Evolutionary conservation across 805 yeast species (phyloP).

Genomic region (Kodamaea neixiangensis): DNA sequence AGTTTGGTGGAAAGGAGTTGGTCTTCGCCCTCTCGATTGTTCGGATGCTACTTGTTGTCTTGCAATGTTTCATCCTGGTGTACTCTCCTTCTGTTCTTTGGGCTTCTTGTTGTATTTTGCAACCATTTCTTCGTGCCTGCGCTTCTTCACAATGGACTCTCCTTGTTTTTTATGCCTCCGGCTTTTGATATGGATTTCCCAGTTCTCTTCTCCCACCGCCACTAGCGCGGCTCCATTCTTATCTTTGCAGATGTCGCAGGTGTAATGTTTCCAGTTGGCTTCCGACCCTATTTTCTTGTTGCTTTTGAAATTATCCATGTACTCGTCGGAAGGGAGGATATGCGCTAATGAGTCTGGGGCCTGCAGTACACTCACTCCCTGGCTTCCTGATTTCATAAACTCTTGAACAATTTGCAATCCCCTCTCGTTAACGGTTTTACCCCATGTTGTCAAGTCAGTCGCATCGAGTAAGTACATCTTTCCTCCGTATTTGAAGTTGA

Average conservation of each 20-base stretch:
- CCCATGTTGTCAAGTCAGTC: slow-evolving; percentile 67
- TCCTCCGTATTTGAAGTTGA: slow-evolving; percentile 58
- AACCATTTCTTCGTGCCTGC: slow-evolving; percentile 52
- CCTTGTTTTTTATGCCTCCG: slow-evolving; percentile 64
- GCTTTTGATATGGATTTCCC: slow-evolving; percentile 67
- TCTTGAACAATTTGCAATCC: slow-evolving; percentile 53
- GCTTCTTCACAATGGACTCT: slow-evolving; percentile 49
- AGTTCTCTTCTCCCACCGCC: slow-evolving; percentile 72
- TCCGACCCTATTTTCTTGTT: slow-evolving; percentile 39
- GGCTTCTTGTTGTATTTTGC: slow-evolving; percentile 7
- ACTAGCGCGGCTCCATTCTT: slow-evolving; percentile 55
- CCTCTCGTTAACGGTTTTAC: slow-evolving; percentile 50
- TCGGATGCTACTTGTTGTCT: background rate
- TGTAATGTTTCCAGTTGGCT: slow-evolving; percentile 63
- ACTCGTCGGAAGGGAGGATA: slow-evolving; percentile 28
- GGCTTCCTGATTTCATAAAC: slow-evolving; percentile 32
- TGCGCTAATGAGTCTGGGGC: slow-evolving; percentile 28
- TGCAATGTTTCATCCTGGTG: background rate
- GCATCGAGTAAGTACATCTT: slow-evolving; percentile 73
- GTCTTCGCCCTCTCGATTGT: no score
- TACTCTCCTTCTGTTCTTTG: background rate
- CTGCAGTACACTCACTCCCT: slow-evolving; percentile 24
- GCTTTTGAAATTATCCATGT: slow-evolving; percentile 25
- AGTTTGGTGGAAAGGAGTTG: background rate
- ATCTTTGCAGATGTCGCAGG: slow-evolving; percentile 67